Conservation (phyloP, 129 eudicot species). For the Centaurea solstitialis region DNA sequence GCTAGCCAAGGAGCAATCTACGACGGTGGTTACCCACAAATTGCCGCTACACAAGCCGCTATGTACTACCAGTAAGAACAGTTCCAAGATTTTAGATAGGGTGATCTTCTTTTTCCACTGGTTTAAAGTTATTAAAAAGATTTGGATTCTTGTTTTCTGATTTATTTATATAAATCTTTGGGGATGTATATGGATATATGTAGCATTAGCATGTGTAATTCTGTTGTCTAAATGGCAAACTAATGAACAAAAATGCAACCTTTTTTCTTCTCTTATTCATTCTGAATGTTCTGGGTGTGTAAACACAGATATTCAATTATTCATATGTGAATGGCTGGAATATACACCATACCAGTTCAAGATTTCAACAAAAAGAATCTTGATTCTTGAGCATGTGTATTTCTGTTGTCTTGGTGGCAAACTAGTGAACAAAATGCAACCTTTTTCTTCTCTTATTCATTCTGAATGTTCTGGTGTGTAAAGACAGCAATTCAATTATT, state of each 20-base stretch:
- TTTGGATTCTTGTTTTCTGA: not conserved
- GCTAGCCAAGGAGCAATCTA: constrained; percentile 53
- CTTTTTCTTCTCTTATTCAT: not conserved
- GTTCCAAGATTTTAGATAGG: constrained; percentile 13
- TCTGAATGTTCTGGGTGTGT: not conserved
- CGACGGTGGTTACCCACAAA: constrained; percentile 49
- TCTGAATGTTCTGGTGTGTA: not conserved
- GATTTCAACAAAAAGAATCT: constrained; percentile 22
- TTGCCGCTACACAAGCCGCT: constrained; percentile 53
- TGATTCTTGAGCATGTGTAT: not conserved
- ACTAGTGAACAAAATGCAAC: not conserved
- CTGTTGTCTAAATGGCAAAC: not conserved
- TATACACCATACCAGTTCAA: constrained; percentile 8
- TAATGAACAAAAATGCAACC: not conserved
- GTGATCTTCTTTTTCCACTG: not conserved
- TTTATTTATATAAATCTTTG: not conserved
- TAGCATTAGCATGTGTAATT: constrained; percentile 10
- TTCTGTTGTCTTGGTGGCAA: not conserved
- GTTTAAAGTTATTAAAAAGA: not conserved
- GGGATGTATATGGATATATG: constrained; percentile 16
- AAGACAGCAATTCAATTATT: not conserved
- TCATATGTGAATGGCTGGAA: not conserved
- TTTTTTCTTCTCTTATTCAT: not conserved
- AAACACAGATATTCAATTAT: not conserved
- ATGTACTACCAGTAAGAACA: constrained; percentile 50